These are phyloP conservation scores for Sutorius australiensis DNA, from an alignment of 768 basidiomycete genomes.

Conservation along the genomic window DNA sequence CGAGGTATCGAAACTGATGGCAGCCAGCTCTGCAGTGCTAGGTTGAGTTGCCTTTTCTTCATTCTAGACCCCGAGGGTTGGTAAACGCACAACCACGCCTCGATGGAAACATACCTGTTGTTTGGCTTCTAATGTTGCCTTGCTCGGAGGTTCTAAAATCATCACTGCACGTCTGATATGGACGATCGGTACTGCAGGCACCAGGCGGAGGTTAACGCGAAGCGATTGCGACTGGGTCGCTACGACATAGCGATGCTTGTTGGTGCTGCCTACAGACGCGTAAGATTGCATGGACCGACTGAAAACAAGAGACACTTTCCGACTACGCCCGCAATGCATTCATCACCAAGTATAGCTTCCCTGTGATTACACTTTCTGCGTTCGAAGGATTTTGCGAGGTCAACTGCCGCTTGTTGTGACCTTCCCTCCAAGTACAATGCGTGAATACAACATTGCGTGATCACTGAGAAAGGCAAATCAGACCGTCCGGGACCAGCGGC, in stretches of 20 bases:
- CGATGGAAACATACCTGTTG: slow-evolving; percentile 40
- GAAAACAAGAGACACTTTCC: slow-evolving; percentile 42
- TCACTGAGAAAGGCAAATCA: slow-evolving; percentile 72
- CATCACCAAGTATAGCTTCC: slow-evolving; percentile 78
- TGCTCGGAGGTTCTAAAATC: slow-evolving; percentile 87
- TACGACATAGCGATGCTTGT: slow-evolving; percentile 90
- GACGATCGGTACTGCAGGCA: slow-evolving; percentile 85
- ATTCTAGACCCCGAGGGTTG: slow-evolving; percentile 38
- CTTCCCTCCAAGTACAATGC: slow-evolving; percentile 86
- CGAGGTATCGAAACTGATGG: slow-evolving; percentile 34
- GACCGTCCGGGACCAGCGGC: slow-evolving; percentile 9
- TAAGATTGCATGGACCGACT: slow-evolving; percentile 4
- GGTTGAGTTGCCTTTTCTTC: slow-evolving; percentile 62
- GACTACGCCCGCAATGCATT: slow-evolving; percentile 77
- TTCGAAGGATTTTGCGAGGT: slow-evolving; percentile 92
- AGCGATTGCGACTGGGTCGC: slow-evolving; percentile 79
- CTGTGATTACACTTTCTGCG: slow-evolving; percentile 92
- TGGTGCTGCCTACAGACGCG: slow-evolving; percentile 56
- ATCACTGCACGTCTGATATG: slow-evolving; percentile 92
- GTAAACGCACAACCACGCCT: background rate
- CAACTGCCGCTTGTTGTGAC: slow-evolving; percentile 67
- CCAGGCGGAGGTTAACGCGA: slow-evolving; percentile 59
- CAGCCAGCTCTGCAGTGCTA: slow-evolving; percentile 43
- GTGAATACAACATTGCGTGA: slow-evolving; percentile 96
- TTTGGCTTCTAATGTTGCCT: slow-evolving; percentile 70